Base-by-base conservation (phyloP, 1,139 yeast genomes). In the Nakaseomyces sp. region DNA sequence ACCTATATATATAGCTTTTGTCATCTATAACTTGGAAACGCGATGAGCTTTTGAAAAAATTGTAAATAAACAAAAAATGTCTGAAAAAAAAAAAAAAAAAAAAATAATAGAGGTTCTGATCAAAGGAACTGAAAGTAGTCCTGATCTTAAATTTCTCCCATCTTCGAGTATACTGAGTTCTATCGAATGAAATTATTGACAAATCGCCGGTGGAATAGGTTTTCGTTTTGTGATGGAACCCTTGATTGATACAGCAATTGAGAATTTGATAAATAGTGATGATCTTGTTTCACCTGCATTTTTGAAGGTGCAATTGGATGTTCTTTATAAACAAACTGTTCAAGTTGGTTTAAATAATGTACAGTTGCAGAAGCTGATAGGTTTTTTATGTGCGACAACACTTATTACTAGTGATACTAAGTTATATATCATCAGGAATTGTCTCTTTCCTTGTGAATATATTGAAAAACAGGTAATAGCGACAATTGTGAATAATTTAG, bases 401-500 rank as follows among this genome's bases (percentile, higher is more conserved):
- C 26, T 47, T 4, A 41, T 60, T 3, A 45, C 59, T 3, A 35
- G 38, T 3, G 41, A 47, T 0, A 56, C 58, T 6, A 56, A 55
- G 43, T 41, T 47, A 4, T 60, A 59, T 32, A 49, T 66, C 8
- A 47, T 69, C 0, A 52, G 56, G 8, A 53, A 58, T 3, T 58
- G 53, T 35, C 46, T 69, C 26, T 47, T 61, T 12, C 72, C 72
- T 15, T 58, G 58, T 26, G 64, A 54, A 3, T 49, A 47, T 5
- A 49, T 70, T 13, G 54, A 61, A 7, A 49, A 50, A 17, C 53
- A 48, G 1, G 50, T 56, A 2, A 57, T 66, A 0, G 40, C 59
- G n/a, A 48, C 48, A 6, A 56, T 70, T 4, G 44, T 63, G 9
- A 57, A 60, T 8, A 49, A 57, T 39, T 45, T 69, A 7, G 70